These are phyloP conservation scores for Alternaria postmessia DNA, from an alignment of 2,329 filamentous ascomycete genomes.

Conservation along the genomic window DNA sequence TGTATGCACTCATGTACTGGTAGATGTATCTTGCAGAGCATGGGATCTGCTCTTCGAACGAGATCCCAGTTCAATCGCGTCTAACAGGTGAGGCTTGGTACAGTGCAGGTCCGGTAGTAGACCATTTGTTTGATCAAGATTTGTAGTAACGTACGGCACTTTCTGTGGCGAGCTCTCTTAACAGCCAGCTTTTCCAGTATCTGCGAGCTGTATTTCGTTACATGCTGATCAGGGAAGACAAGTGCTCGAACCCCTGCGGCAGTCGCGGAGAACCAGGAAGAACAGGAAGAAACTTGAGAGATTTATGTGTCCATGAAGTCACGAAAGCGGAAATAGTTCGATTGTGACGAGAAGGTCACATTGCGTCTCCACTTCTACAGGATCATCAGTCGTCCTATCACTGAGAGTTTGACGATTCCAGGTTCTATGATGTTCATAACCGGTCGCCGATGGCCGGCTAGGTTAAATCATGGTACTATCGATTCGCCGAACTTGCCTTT, in stretches of 20 bases:
- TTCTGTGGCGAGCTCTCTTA: neutral
- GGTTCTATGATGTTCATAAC: neutral
- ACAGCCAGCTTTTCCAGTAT: neutral
- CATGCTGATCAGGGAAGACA: neutral
- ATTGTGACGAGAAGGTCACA: neutral
- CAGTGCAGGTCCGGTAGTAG: neutral
- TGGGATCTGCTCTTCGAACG: neutral
- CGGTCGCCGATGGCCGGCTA: conserved; percentile 2
- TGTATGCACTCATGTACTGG: neutral
- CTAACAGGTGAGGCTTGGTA: neutral
- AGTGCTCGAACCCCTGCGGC: neutral
- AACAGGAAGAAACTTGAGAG: neutral
- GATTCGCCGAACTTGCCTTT: neutral
- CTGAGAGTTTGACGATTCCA: neutral
- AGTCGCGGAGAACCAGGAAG: neutral
- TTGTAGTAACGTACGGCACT: neutral
- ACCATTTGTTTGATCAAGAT: neutral
- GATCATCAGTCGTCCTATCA: neutral
- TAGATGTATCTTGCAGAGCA: neutral
- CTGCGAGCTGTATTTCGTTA: neutral
- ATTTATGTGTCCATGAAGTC: neutral
- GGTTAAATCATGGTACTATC: neutral
- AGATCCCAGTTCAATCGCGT: neutral
- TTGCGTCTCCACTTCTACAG: neutral
- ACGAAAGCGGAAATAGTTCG: neutral